Evolutionary conservation across 225 moss, liverwort and hornwort genomes (phyloP).

Genomic region (Lunularia cruciata): DNA sequence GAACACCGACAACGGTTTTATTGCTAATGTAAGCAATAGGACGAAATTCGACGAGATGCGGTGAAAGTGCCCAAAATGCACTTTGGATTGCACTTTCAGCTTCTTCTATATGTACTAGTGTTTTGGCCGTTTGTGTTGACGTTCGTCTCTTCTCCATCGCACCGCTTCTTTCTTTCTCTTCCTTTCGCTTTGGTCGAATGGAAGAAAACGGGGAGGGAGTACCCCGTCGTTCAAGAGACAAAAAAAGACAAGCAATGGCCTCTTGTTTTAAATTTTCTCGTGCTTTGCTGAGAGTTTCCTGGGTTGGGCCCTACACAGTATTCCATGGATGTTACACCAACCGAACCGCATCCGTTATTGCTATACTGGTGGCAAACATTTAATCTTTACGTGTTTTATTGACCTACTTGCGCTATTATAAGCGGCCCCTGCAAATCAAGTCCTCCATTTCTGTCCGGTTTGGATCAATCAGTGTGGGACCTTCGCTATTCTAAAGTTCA

Average conservation of each 20-base stretch:
- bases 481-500: not conserved
- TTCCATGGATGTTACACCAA: not conserved
- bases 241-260: too few species aligned
- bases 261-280: too few species aligned
- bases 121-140: too few species aligned
- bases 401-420: conserved; percentile 1
- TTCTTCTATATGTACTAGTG: not conserved
- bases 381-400: not conserved
- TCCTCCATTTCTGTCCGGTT: not conserved
- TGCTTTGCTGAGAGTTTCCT: too few species aligned
- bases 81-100: not conserved
- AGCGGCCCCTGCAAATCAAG: not conserved
- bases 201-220: too few species aligned
- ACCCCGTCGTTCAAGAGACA: too few species aligned
- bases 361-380: not conserved
- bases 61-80: not conserved
- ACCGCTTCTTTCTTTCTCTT: not conserved
- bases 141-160: not conserved
- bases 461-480: not conserved
- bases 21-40: not conserved
- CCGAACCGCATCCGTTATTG: not conserved
- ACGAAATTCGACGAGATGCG: not conserved
- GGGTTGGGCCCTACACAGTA: not conserved
- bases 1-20: conserved; percentile 8
- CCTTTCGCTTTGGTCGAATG: not conserved